These are phyloP conservation scores for Megacollybia platyphylla DNA, from an alignment of 1,284 basidiomycete species.

Conservation along the genomic window DNA sequence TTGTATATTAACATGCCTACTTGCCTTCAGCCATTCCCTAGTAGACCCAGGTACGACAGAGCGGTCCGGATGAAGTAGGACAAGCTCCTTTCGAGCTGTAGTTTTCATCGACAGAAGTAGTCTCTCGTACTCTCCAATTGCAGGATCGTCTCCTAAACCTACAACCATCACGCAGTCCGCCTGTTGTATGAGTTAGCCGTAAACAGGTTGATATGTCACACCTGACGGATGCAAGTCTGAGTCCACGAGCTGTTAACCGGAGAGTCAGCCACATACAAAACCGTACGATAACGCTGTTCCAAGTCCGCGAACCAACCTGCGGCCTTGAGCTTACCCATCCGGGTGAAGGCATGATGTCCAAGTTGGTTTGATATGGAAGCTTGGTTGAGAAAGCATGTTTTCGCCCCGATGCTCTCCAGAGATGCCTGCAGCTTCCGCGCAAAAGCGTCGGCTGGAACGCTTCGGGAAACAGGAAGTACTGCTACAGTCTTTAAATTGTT, in stretches of 20 bases:
- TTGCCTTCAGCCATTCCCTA: conserved; percentile 88
- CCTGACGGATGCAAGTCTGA: conserved; percentile 91
- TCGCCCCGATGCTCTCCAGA: conserved; percentile 79
- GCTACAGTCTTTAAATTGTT: conserved; percentile 95
- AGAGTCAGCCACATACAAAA: conserved; percentile 90
- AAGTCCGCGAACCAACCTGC: conserved; percentile 91
- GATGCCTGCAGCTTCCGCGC: conserved; percentile 81
- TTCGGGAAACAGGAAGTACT: conserved; percentile 70
- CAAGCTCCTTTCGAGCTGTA: conserved; percentile 92
- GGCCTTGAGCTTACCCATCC: conserved; percentile 91
- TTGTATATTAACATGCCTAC: conserved; percentile 5
- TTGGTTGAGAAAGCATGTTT: conserved; percentile 85
- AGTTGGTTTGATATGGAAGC: conserved; percentile 83
- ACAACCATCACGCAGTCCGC: conserved; percentile 96
- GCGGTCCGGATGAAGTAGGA: conserved; percentile 87
- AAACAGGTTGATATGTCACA: conserved; percentile 16
- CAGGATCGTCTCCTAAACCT: conserved; percentile 88
- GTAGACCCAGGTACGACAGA: conserved; percentile 87
- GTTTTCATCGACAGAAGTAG: conserved; percentile 91
- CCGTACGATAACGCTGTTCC: conserved; percentile 84
- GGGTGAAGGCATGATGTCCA: conserved; percentile 85
- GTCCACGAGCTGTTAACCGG: conserved; percentile 91
- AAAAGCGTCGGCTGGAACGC: conserved; percentile 80
- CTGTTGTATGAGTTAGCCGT: conserved; percentile 20
- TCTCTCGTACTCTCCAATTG: conserved; percentile 86